These are phyloP conservation scores for Dujonia santamariae DNA, from an alignment of 1,139 yeast species.

Conservation along the genomic window DNA sequence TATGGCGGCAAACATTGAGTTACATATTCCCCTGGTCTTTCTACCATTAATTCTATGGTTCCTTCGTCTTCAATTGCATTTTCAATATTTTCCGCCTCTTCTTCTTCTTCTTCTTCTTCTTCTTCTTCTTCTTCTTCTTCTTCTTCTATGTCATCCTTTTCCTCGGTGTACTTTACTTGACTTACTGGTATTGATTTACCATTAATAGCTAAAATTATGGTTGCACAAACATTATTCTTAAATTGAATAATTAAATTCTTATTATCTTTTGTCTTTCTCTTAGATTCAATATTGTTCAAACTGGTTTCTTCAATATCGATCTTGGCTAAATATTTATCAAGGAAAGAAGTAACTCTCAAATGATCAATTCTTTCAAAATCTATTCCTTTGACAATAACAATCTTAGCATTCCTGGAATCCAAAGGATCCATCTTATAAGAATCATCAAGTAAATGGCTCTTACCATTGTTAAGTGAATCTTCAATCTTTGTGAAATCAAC, in stretches of 20 bases:
- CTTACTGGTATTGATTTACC: constrained; percentile 31
- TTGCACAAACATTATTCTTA: constrained; percentile 53
- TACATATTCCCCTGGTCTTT: constrained; percentile 65
- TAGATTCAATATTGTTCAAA: constrained; percentile 28
- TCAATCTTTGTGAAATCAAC: constrained; percentile 54
- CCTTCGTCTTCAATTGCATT: background rate
- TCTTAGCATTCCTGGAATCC: constrained; percentile 49
- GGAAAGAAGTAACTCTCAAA: constrained; percentile 38
- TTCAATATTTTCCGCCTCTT: constrained; percentile 4
- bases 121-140: constrained; percentile 10
- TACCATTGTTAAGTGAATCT: constrained; percentile 38
- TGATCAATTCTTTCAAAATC: constrained; percentile 41
- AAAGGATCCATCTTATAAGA: constrained; percentile 48
- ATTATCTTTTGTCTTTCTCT: constrained; percentile 34
- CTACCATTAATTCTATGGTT: constrained; percentile 24
- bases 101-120: constrained; percentile 12
- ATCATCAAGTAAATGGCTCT: constrained; percentile 35
- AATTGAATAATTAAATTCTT: constrained; percentile 49
- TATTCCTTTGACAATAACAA: constrained; percentile 46
- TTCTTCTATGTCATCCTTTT: constrained; percentile 11
- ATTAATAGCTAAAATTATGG: constrained; percentile 50
- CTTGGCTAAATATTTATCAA: constrained; percentile 39
- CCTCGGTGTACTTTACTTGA: constrained; percentile 20
- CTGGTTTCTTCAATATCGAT: constrained; percentile 32
- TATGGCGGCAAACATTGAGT: constrained; percentile 29